Conservation (phyloP, 116 monocot genomes). For the Cymodocea nodosa region DNA sequence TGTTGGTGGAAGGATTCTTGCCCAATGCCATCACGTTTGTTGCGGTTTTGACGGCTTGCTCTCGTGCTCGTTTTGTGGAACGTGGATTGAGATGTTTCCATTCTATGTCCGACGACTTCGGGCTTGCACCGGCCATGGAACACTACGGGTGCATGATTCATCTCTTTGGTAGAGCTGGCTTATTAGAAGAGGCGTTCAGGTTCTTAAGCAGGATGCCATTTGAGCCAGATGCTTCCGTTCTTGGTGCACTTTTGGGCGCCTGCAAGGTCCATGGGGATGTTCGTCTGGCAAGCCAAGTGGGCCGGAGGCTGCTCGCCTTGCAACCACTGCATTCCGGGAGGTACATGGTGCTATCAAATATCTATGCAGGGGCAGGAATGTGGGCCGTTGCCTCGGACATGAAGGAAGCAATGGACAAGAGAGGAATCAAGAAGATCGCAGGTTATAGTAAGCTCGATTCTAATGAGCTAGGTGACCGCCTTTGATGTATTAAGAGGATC, state of each 20-base stretch:
- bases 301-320: constrained; percentile 21
- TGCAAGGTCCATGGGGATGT: constrained; percentile 42
- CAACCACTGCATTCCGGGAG: constrained; percentile 30
- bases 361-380: constrained; percentile 32
- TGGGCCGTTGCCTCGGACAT: constrained; percentile 25
- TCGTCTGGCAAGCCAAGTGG: constrained; percentile 16
- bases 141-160: constrained; percentile 24
- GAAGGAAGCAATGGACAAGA: constrained; percentile 29
- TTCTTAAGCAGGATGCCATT: constrained; percentile 43
- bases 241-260: constrained; percentile 48
- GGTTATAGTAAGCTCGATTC: constrained; percentile 18
- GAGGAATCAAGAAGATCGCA: constrained; percentile 28
- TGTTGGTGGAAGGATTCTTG: constrained; percentile 10
- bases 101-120: constrained; percentile 18
- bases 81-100: constrained; percentile 30
- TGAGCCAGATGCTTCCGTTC: constrained; percentile 39
- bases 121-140: constrained; percentile 27
- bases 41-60: constrained; percentile 41
- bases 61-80: constrained; percentile 28
- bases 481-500: background rate
- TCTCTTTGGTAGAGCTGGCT: constrained; percentile 28
- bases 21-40: constrained; percentile 53
- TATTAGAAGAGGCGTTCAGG: constrained; percentile 25
- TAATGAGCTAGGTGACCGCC: background rate
- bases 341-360: constrained; percentile 37